Evolutionary conservation across 345 rosid species (phyloP).

Genomic region (Clausena lansium): DNA sequence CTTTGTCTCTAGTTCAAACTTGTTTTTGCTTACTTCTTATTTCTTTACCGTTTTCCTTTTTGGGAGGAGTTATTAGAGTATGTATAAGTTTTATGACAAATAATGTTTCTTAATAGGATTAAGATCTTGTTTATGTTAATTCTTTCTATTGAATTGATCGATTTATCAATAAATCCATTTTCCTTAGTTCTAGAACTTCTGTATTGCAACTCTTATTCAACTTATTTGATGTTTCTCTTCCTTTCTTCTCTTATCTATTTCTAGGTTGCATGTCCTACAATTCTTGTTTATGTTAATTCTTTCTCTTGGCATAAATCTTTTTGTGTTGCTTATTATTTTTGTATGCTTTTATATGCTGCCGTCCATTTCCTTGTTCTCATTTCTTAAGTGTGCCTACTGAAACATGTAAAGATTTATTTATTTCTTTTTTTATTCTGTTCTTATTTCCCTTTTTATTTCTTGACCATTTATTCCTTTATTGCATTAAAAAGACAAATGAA

Average conservation of each 20-base stretch:
- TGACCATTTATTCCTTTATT: neutral
- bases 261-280: neutral
- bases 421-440: neutral
- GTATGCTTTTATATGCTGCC: neutral
- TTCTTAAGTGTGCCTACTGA: neutral
- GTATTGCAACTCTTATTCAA: neutral
- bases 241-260: neutral
- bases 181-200: neutral
- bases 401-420: neutral
- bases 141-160: neutral
- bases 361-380: neutral
- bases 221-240: neutral
- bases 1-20: conserved; percentile 7
- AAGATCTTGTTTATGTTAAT: neutral
- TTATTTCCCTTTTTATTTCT: neutral
- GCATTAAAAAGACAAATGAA: neutral
- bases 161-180: neutral
- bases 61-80: neutral
- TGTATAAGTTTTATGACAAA: too few species aligned
- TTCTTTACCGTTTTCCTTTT: neutral
- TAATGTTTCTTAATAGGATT: neutral
- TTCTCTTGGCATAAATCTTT: neutral
- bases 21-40: neutral
- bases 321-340: neutral
- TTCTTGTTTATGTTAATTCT: too few species aligned